Evolutionary conservation across 495 filamentous ascomycete species (phyloP).

Genomic region (Penicillium flavigenum): DNA sequence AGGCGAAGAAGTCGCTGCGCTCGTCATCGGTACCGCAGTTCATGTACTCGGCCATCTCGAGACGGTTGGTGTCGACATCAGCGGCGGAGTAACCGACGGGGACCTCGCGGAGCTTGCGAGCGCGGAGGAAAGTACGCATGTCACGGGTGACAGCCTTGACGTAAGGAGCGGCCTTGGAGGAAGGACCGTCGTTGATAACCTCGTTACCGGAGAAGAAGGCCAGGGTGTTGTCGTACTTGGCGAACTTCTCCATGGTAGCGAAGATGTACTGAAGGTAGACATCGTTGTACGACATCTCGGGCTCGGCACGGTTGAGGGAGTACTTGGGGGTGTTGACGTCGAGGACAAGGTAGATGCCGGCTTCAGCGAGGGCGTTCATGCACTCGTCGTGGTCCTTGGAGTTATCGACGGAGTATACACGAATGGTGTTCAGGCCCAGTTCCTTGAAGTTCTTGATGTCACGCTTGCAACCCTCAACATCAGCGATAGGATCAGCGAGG

Average conservation of each 20-base stretch:
- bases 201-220: slow-evolving; percentile 98
- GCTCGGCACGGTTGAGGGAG: slow-evolving; percentile 79
- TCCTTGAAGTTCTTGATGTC: slow-evolving; percentile 83
- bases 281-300: slow-evolving; percentile 80
- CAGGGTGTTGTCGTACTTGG: slow-evolving; percentile 83
- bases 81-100: slow-evolving; percentile 91
- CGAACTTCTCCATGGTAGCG: slow-evolving; percentile 86
- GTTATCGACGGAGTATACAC: slow-evolving; percentile 93
- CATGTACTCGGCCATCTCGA: slow-evolving; percentile 88
- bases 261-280: slow-evolving; percentile 92
- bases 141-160: slow-evolving; percentile 94
- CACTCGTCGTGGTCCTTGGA: slow-evolving; percentile 77
- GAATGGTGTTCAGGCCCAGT: slow-evolving; percentile 86
- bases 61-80: slow-evolving; percentile 80
- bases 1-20: slow-evolving; percentile 92
- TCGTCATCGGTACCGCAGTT: slow-evolving; percentile 88
- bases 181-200: slow-evolving; percentile 83
- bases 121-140: slow-evolving; percentile 80
- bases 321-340: slow-evolving; percentile 78
- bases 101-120: slow-evolving; percentile 70
- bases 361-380: slow-evolving; percentile 77
- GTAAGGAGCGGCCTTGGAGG: slow-evolving; percentile 73
- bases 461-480: slow-evolving; percentile 67
- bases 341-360: slow-evolving; percentile 88
- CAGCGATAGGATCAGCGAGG: slow-evolving; percentile 75